Conservation (phyloP, 2,329 filamentous ascomycete genomes). For the Microdochium nivale region DNA sequence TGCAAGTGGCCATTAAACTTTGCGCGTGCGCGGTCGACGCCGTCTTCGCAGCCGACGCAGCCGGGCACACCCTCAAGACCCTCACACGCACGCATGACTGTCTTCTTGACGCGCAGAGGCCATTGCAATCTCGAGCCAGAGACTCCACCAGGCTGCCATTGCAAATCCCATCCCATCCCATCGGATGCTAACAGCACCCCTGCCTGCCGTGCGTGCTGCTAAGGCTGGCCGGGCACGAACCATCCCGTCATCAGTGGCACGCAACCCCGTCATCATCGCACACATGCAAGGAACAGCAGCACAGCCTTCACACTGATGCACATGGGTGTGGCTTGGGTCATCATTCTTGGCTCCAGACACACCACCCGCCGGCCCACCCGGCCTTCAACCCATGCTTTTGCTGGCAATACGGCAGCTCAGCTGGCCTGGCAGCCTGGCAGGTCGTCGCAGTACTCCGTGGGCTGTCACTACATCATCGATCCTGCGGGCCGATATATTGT, state of each 20-base stretch:
- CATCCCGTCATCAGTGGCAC: neutral
- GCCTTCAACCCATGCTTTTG: neutral
- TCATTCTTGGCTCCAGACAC: neutral
- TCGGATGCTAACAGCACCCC: neutral
- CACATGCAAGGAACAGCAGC: constrained; percentile 1
- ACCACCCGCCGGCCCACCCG: neutral
- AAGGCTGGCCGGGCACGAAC: neutral
- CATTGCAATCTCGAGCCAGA: neutral
- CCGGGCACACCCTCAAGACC: too few species aligned
- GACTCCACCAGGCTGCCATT: too few species aligned
- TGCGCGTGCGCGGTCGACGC: too few species aligned
- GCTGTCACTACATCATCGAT: too few species aligned
- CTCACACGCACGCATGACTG: neutral
- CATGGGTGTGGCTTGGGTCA: neutral
- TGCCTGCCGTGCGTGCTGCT: too few species aligned
- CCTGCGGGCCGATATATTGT: too few species aligned
- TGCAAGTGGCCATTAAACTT: too few species aligned
- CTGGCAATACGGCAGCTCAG: neutral
- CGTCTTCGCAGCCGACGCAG: too few species aligned
- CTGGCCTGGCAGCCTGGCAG: too few species aligned
- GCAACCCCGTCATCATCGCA: neutral
- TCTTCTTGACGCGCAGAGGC: neutral
- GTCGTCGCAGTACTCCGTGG: too few species aligned
- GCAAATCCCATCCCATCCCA: too few species aligned
- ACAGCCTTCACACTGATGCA: too few species aligned